Evolutionary conservation across 495 filamentous ascomycete species (phyloP), one percentile per base, ranked within the genome.

Genomic region (Antarctomyces pellizariae): DNA sequence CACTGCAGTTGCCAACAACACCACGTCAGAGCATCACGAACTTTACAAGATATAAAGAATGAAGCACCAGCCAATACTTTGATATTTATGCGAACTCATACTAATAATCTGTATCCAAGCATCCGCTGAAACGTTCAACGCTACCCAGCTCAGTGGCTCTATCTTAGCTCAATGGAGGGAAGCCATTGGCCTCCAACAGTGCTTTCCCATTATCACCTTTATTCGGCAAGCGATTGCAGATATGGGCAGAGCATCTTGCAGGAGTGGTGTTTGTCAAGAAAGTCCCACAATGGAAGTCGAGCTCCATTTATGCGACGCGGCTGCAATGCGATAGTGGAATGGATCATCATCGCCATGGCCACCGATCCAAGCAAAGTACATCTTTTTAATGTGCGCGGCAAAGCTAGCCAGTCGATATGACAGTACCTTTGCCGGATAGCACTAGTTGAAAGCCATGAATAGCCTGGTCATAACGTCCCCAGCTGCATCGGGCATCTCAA

Each of bases 211-310:
- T 79, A 41, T 79, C 74, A 16, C 74, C 75, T 0, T 52, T 63
- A 44, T 82, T 79, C 18, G 74, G 74, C 22, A 65, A 64, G 30
- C 74, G 42, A 38, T 74, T 40, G 33, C 75, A 43, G 0, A 74
- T 78, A 43, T 82, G 75, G 18, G 73, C 70, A 42, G 79, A 74
- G 36, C 73, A 82, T 49, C 72, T 75, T 33, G 66, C 66, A 8
- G 75, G 74, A 43, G 67, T 56, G 35, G 57, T 54, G 36, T 79
- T 82, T 1, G 59, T 65, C 45, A 82, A 48, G 36, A 77, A 82
- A 6, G 79, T 74, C 3, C 74, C 75, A 6, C 67, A 75, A 40
- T 83, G 75, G 39, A 75, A 71, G 40, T 83, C 75, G 44, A 83
- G 73, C 55, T 80, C 75, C 25, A 68, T 49, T 18, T 78, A 46